phyloP scores from a whole-genome alignment of 306 rosid genomes.

The Boehmeria nivea region DNA sequence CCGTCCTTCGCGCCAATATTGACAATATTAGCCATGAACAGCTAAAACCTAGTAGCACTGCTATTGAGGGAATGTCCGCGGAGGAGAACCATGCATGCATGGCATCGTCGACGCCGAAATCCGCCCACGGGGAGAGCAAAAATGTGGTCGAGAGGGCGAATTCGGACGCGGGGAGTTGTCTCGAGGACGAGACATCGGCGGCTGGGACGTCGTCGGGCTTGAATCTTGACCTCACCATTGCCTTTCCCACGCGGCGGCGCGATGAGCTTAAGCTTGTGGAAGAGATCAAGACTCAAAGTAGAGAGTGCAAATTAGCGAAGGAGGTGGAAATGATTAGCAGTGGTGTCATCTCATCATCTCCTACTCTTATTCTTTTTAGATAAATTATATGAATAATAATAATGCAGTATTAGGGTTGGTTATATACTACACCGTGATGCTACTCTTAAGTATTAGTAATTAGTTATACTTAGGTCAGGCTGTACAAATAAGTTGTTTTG shows the following conservation, averaged over 20 bases:
- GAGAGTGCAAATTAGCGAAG: background rate
- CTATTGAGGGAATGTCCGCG: constrained; percentile 5
- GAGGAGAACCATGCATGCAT: constrained; percentile 24
- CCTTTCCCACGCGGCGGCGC: constrained; percentile 31
- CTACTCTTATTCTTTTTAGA: constrained; percentile 36
- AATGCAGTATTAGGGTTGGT: no score
- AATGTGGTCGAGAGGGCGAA: background rate
- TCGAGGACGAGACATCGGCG: constrained; percentile 24
- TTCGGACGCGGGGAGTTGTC: constrained; percentile 17
- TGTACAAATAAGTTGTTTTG: no score
- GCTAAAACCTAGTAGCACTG: background rate
- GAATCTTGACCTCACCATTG: constrained; percentile 58
- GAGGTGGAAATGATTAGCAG: constrained; percentile 20
- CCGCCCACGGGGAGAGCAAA: background rate
- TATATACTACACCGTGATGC: no score
- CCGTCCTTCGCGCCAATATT: background rate
- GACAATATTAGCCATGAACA: background rate
- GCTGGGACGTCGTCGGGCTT: constrained; percentile 21
- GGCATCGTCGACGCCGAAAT: background rate
- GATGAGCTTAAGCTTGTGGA: background rate
- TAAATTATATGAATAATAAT: background rate
- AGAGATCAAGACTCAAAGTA: constrained; percentile 14
- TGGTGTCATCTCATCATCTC: background rate
- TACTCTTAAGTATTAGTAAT: background rate
- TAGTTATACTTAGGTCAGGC: background rate